phyloP scores from a whole-genome alignment of 164 flowering plant species.

The Santalum album region DNA sequence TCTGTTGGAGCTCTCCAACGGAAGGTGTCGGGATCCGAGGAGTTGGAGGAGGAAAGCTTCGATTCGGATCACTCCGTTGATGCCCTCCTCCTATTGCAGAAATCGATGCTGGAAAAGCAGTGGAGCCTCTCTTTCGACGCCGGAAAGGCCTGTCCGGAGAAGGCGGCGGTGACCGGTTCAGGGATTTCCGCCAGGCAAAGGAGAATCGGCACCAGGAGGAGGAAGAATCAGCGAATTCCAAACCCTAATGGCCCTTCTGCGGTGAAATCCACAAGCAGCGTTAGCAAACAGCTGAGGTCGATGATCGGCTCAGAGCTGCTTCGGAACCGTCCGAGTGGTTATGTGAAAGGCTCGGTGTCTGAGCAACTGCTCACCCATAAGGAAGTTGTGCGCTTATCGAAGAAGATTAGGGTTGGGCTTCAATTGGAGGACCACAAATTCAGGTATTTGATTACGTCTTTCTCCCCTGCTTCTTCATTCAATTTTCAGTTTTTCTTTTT shows the following conservation, averaged over 20 bases:
- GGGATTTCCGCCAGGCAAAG: conserved; percentile 82
- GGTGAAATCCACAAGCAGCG: conserved; percentile 8
- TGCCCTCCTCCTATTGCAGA: conserved; percentile 75
- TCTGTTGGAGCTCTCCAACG: neutral
- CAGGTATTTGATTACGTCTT: too few species aligned
- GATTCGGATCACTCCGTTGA: conserved; percentile 50
- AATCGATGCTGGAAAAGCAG: conserved; percentile 88
- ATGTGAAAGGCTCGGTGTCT: conserved; percentile 60
- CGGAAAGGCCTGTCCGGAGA: conserved; percentile 18
- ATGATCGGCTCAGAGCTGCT: conserved; percentile 49
- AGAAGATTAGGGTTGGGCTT: conserved; percentile 65
- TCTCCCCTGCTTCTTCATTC: too few species aligned
- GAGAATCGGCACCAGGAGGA: conserved; percentile 41
- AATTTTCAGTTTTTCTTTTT: too few species aligned
- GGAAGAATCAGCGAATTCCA: conserved; percentile 13
- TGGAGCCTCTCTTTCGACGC: conserved; percentile 65
- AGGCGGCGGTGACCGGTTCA: conserved; percentile 36
- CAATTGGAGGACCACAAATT: conserved; percentile 59
- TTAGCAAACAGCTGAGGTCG: conserved; percentile 27
- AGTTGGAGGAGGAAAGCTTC: conserved; percentile 27
- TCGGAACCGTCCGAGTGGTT: conserved; percentile 50
- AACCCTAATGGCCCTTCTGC: too few species aligned
- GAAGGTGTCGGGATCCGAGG: neutral
- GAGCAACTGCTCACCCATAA: conserved; percentile 69
- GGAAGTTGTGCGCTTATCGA: conserved; percentile 67